These are phyloP conservation scores for Solanum paucissectum DNA, from an alignment of 257 asterid species.

Conservation along the genomic window DNA sequence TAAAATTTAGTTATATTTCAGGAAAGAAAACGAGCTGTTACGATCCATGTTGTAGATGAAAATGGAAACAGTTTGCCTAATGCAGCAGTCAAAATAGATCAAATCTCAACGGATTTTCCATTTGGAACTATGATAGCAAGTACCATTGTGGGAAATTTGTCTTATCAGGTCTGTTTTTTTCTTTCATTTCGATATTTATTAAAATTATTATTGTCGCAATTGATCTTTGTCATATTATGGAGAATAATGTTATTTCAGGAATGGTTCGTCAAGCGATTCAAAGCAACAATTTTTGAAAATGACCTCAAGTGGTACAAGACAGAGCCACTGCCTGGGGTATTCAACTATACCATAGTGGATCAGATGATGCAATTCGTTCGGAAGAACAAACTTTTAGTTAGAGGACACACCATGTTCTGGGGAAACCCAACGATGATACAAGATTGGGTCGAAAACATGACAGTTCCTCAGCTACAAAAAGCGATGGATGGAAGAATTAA, in stretches of 20 bases:
- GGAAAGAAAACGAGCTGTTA: conserved; percentile 44
- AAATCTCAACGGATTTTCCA: conserved; percentile 46
- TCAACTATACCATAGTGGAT: conserved; percentile 49
- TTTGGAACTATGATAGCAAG: conserved; percentile 44
- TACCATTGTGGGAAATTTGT: conserved; percentile 29
- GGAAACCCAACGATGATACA: conserved; percentile 33
- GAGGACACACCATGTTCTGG: conserved; percentile 74
- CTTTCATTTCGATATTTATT: neutral
- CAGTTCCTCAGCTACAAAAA: conserved; percentile 15
- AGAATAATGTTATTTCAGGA: conserved; percentile 6
- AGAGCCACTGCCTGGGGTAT: conserved; percentile 32
- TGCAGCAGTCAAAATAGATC: conserved; percentile 31
- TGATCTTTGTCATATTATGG: neutral
- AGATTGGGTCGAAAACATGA: conserved; percentile 37
- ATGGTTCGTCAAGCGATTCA: conserved; percentile 52
- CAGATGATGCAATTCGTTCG: conserved; percentile 40
- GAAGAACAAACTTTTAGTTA: conserved; percentile 26
- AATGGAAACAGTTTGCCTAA: conserved; percentile 29
- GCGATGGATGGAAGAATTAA: conserved; percentile 35
- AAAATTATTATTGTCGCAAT: neutral
- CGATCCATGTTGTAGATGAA: conserved; percentile 31
- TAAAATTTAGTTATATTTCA: neutral
- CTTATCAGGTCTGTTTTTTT: conserved; percentile 29
- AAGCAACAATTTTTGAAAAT: conserved; percentile 61
- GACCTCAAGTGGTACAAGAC: conserved; percentile 64